phyloP scores from a whole-genome alignment of 2,329 filamentous ascomycete genomes.

The Calonectria pseudoturangicola region DNA sequence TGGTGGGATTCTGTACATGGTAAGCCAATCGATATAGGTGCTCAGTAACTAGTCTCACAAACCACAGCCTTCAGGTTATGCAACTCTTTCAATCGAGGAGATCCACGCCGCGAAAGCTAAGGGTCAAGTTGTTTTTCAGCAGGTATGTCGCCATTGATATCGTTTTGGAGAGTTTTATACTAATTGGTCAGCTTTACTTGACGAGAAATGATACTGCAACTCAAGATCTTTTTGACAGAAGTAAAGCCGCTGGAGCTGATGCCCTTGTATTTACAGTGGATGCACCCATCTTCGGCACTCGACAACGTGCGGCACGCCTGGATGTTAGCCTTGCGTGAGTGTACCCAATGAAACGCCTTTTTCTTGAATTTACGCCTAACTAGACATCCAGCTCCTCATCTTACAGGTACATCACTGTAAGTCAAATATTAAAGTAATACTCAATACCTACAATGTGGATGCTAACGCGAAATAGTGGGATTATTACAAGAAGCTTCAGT shows the following conservation, averaged over 20 bases:
- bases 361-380: background rate
- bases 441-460: background rate
- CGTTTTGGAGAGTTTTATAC: background rate
- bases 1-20: slow-evolving; percentile 68
- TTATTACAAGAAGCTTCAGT: slow-evolving; percentile 55
- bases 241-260: slow-evolving; percentile 55
- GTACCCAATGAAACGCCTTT: background rate
- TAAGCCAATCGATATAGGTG: slow-evolving; percentile 34
- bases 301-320: slow-evolving; percentile 61
- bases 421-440: slow-evolving; percentile 1
- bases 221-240: slow-evolving; percentile 51
- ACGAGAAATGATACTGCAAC: slow-evolving; percentile 55
- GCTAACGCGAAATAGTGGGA: slow-evolving; percentile 54
- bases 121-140: slow-evolving; percentile 60
- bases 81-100: slow-evolving; percentile 57
- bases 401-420: slow-evolving; percentile 47
- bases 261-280: slow-evolving; percentile 61
- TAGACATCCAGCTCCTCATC: background rate
- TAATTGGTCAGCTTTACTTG: slow-evolving; percentile 39
- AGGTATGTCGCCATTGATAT: slow-evolving; percentile 43
- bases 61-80: slow-evolving; percentile 45
- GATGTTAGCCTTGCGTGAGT: slow-evolving; percentile 58
- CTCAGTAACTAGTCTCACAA: slow-evolving; percentile 8
- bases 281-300: slow-evolving; percentile 59
- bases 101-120: slow-evolving; percentile 57